Base-by-base conservation (phyloP, 768 basidiomycete species). In the Hygrocybe coccinea region DNA sequence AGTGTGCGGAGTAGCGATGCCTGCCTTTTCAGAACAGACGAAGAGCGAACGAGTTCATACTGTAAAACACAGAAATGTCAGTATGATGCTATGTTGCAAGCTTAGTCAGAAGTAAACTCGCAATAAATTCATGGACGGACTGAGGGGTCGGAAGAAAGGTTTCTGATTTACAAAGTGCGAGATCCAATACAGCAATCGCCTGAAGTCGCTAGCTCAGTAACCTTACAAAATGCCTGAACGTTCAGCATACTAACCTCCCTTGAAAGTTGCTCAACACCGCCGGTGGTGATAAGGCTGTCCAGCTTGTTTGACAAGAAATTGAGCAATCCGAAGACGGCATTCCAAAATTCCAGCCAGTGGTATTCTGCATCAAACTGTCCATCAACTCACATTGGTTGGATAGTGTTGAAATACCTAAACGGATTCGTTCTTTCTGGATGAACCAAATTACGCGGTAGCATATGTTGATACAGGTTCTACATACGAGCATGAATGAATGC, bases 21-120 rank as follows among this genome's bases (percentile, higher is more conserved):
- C 58, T 86, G 83, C 56, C 77, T 81, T 50, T 72, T 73, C 33
- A 87, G 64, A 36, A 73, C 66, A 2, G 71, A 59, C 4, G 79
- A 73, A 5, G 82, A 82, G 17, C 85, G 78, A 19, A 86, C 78
- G 17, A 87, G 71, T 59, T 88, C 85, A 58, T 88, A 87, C 84
- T 87, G 43, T 9, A n/a, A 29, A 34, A 43, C 19, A 33, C 29
- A 56, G 54, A 49, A 37, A 53, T 29, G 55, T 29, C 48, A 44
- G 36, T 39, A 29, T 22, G n/a, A n/a, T n/a, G 44, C 3, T 19
- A 2, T 35, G 15, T 15, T 8, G 39, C 15, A 34, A 34, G 25
- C 6, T 1, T 38, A 39, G 29, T 14, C 35, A 49, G 19, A 12
- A 44, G 49, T 50, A 33, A 41, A 70, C 84, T 61, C 68, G 87